Evolutionary conservation across 495 filamentous ascomycete species (phyloP).

Genomic region (Entonaema liquescens): DNA sequence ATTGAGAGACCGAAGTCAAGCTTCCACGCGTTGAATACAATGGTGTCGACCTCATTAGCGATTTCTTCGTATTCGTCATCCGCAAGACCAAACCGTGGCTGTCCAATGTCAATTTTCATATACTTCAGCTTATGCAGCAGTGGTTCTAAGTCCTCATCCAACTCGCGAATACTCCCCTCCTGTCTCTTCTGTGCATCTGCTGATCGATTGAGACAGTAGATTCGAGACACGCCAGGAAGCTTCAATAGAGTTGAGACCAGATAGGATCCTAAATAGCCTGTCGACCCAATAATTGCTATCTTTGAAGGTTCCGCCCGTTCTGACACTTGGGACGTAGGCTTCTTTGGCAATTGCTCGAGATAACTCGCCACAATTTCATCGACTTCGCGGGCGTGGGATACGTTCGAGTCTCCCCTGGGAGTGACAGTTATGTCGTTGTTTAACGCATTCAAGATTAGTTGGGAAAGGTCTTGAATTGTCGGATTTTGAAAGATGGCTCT

Average conservation of each 20-base stretch:
- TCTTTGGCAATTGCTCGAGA: not conserved
- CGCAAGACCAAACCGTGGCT: no score
- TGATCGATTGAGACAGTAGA: constrained; percentile 19
- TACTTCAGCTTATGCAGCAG: no score
- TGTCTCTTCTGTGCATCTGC: constrained; percentile 15
- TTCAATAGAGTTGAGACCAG: constrained; percentile 37
- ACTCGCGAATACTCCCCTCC: no score
- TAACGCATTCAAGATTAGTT: not conserved
- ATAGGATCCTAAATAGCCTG: constrained; percentile 58
- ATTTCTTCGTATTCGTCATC: no score
- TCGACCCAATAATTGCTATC: constrained; percentile 47
- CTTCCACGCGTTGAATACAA: no score
- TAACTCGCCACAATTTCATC: not conserved
- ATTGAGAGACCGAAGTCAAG: no score
- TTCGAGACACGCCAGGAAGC: constrained; percentile 4
- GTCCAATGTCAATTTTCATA: no score
- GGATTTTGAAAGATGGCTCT: constrained; percentile 9
- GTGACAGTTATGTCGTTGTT: no score
- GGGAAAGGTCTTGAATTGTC: not conserved
- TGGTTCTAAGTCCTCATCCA: no score
- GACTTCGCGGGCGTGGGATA: no score
- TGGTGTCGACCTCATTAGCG: no score
- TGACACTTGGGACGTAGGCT: not conserved
- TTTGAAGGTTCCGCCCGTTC: not conserved
- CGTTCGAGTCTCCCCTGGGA: constrained; percentile 2